Base-by-base conservation (phyloP, 192 early-diverging fungal species). In the Oehlia diaphana region DNA sequence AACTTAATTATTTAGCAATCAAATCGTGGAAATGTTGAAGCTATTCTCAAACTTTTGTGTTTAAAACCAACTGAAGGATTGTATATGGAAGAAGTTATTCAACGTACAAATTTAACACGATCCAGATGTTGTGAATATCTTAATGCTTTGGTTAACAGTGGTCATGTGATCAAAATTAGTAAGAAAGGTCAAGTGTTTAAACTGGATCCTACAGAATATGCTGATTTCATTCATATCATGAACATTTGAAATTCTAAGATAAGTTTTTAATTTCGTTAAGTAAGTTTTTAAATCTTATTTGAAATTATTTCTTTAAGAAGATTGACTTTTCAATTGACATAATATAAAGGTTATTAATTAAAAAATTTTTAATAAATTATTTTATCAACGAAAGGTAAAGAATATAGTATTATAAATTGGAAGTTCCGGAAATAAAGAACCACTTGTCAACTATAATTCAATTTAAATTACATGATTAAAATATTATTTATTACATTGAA, bases 401-500 rank as follows among this genome's bases (percentile, higher is more conserved):
- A 26, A 42, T 42, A 42, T 42, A 42, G 5, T 42, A 76, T 86
- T 86, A 86, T 80, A 86, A 80, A 82, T 86, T 91, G 63, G 91
- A 89, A 42, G 89, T 91, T 58, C 92, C 96, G 42, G 93, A 93
- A 81, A 99, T 94, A 89, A 94, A 99, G 92, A 97, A 99, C 97
- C 97, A 99, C 92, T 99, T 99, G 92, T 96, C 95, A 81, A 99
- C 90, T 78, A 53, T 4, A 53, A 42, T 21, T 37, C 26, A 53
- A 69, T 44, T 44, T 44, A 44, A 44, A 44, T 44, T 2, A 44
- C 9, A 44, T 9, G 35, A 37, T 37, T 37, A 42, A 42, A 8
- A 42, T 42, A 42, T 42, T 42, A 42, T 42, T 42, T 47, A 47
- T 47, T 47, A 12, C 71, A 79, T 79, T 7, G 86, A 78, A 63